Base-by-base conservation (phyloP, 108 stramenopile genomes). In the Nannochloropsis salina region DNA sequence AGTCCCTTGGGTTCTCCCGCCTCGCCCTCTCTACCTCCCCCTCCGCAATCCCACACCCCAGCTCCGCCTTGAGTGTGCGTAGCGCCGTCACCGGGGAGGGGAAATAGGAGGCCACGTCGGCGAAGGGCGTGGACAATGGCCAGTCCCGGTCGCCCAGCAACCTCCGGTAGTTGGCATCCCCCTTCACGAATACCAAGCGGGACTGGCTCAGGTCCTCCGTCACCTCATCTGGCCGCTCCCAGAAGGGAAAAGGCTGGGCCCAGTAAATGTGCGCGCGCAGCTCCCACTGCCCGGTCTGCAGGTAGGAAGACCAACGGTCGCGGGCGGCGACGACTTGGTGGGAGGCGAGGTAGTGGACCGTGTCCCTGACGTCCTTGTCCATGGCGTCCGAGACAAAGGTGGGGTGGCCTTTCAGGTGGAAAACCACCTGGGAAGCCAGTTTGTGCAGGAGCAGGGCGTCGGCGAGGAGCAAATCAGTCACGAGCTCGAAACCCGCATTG, bases 401-500 rank as follows among this genome's bases (percentile, higher is more conserved):
- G 2, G 98, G 98, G 90, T 98, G 96, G 3, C 94, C 94, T 89
- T 98, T 98, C 45, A 96, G 91, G 81, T 96, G 96, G 86, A 82
- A 43, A 5, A 43, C 42, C 6, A 97, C 95, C 41, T 84, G 86
- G 8, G 90, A 86, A 8, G 95, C 95, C 43, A 94, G 89, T 4
- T 94, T 94, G 85, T 92, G 92, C 42, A 94, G 92, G 43, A 96
- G 86, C 44, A 98, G 90, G 86, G 94, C 90, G 80, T 97, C 94
- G n/a, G 95, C 96, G 41, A 97, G 85, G 47, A 94, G 93, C 41
- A 98, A 84, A 86, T 98, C 98, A 45, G 95, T 95, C 22, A 96
- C 94, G 61, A 98, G 88, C 90, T 98, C 98, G 92, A 97, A 97
- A 0, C 98, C 97, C 44, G 97, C 97, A 91, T 98, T 98, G 90